phyloP scores from a whole-genome alignment of 176 grass and related monocot species.

The Avena atlantica region DNA sequence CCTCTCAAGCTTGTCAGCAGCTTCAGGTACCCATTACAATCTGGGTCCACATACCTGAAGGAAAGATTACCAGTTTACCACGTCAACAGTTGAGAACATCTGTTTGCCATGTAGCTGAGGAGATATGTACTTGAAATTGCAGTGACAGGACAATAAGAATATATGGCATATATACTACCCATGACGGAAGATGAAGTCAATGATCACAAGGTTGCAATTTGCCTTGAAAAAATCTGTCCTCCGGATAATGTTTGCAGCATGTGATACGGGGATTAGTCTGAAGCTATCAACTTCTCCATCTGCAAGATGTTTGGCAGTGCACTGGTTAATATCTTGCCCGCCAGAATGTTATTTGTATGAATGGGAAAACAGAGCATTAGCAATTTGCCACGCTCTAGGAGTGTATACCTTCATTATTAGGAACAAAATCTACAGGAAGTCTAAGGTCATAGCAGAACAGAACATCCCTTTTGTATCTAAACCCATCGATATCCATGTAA shows the following conservation, averaged over 20 bases:
- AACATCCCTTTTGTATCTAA: conserved; percentile 92
- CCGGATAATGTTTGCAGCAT: conserved; percentile 73
- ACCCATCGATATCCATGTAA: conserved; percentile 82
- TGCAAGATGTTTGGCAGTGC: conserved; percentile 37
- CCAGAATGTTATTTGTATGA: neutral
- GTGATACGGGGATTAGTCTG: conserved; percentile 63
- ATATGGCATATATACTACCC: conserved; percentile 51
- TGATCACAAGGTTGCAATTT: conserved; percentile 84
- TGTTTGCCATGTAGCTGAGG: conserved; percentile 23
- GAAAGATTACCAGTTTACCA: conserved; percentile 30
- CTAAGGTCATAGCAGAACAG: conserved; percentile 95
- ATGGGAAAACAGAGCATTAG: conserved; percentile 6
- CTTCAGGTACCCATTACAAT: conserved; percentile 71
- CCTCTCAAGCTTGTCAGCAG: conserved; percentile 75
- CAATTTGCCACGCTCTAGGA: neutral
- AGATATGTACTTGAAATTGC: neutral
- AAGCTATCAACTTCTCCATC: conserved; percentile 97
- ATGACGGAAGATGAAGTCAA: conserved; percentile 86
- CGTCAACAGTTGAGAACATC: conserved; percentile 25
- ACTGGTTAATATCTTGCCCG: conserved; percentile 6
- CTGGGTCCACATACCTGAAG: conserved; percentile 71
- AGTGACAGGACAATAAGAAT: neutral
- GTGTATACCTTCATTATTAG: conserved; percentile 78
- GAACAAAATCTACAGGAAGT: conserved; percentile 76
- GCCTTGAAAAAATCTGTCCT: conserved; percentile 78